Evolutionary conservation across 108 stramenopile genomes (phyloP).

Genomic region (Pseudonitzschia delicatissima): DNA sequence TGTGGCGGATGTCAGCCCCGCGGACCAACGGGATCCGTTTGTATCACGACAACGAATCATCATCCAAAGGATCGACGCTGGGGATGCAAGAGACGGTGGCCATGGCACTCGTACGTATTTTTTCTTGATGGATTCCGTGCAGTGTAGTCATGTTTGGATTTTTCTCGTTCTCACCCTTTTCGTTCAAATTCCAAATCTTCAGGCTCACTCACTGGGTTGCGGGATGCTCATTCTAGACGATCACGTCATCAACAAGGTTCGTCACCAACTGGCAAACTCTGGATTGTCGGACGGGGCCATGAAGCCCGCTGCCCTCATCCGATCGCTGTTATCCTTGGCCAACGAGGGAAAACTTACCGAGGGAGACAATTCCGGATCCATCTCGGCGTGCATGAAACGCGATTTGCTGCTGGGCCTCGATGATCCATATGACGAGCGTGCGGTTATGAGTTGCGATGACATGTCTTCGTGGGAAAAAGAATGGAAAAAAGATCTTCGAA

Average conservation of each 20-base stretch:
- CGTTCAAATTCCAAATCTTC: too few relatives aligned
- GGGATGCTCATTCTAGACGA: conserved; percentile 77
- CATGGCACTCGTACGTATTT: conserved; percentile 63
- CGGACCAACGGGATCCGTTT: conserved; percentile 37
- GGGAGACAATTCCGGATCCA: conserved; percentile 35
- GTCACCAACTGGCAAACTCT: conserved; percentile 44
- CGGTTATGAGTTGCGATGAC: conserved; percentile 51
- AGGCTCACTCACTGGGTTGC: conserved; percentile 79
- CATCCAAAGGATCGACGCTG: conserved; percentile 45
- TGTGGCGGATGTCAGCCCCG: conserved; percentile 61
- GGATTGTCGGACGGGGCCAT: conserved; percentile 48
- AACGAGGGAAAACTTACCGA: conserved; percentile 36
- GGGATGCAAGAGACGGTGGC: conserved; percentile 87
- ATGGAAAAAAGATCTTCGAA: conserved; percentile 22
- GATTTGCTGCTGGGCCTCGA: conserved; percentile 70
- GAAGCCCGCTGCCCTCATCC: conserved; percentile 56
- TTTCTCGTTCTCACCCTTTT: too few relatives aligned
- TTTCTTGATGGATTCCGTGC: background rate
- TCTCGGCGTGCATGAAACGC: conserved; percentile 67
- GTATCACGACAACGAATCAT: conserved; percentile 28
- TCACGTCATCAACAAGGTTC: conserved; percentile 53
- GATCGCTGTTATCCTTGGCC: conserved; percentile 58
- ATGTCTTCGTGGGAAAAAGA: conserved; percentile 69
- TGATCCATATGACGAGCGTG: conserved; percentile 82
- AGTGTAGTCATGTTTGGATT: too few relatives aligned